Evolutionary conservation across 352 stramenopile species (phyloP).

Genomic region (Halophytophthora polymorphica): DNA sequence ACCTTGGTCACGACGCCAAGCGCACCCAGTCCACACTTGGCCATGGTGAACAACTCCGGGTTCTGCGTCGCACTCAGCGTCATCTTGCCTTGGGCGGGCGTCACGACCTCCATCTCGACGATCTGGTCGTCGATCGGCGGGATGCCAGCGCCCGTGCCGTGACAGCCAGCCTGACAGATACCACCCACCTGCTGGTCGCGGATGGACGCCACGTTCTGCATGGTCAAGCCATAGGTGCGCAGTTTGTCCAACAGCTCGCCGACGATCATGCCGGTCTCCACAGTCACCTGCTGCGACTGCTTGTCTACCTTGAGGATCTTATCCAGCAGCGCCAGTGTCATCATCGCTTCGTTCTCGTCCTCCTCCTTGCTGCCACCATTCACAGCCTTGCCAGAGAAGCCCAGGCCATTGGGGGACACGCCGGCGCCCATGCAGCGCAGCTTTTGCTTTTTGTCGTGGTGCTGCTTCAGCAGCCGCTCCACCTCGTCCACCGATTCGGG

Average conservation of each 20-base stretch:
- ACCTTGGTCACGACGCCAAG: slow-evolving; percentile 96
- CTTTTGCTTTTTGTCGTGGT: slow-evolving; percentile 69
- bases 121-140: slow-evolving; percentile 98
- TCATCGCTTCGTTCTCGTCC: slow-evolving; percentile 63
- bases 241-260: slow-evolving; percentile 76
- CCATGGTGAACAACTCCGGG: slow-evolving; percentile 88
- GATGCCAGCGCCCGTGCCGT: slow-evolving; percentile 94
- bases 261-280: slow-evolving; percentile 79
- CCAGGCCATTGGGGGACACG: slow-evolving; percentile 96
- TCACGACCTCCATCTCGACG: slow-evolving; percentile 95
- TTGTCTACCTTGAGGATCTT: slow-evolving; percentile 90
- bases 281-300: slow-evolving; percentile 90
- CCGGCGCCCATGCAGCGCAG: slow-evolving; percentile 94
- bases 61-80: slow-evolving; percentile 80
- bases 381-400: slow-evolving; percentile 65
- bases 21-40: slow-evolving; percentile 93
- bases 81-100: slow-evolving; percentile 89
- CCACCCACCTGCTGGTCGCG: slow-evolving; percentile 97
- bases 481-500: slow-evolving; percentile 73
- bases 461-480: slow-evolving; percentile 50
- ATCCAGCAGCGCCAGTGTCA: slow-evolving; percentile 93
- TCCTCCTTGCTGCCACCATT: too few species aligned
- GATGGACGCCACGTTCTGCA: slow-evolving; percentile 99
- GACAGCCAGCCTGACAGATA: slow-evolving; percentile 94
- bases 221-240: slow-evolving; percentile 87